These are phyloP conservation scores for Zygosaccharomyces bailii DNA, from an alignment of 805 yeast species.

Conservation along the genomic window DNA sequence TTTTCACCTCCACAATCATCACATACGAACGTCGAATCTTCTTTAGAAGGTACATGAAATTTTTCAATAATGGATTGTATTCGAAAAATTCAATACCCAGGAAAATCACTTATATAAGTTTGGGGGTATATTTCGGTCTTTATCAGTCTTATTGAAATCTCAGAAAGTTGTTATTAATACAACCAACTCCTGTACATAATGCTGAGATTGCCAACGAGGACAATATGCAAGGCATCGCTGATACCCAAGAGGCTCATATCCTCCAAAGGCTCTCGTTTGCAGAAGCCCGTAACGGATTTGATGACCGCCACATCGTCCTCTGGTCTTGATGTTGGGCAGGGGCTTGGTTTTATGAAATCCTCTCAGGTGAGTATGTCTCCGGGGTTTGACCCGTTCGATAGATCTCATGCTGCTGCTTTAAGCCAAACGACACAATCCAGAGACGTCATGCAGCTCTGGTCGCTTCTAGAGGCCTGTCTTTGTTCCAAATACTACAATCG, in stretches of 20 bases:
- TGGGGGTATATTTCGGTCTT: background rate
- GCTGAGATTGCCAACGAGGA: slow-evolving; percentile 17
- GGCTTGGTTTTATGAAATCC: slow-evolving; percentile 14
- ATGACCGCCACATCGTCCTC: slow-evolving; percentile 7
- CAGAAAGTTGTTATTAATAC: background rate
- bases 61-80: slow-evolving; percentile 1
- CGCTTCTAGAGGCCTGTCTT: slow-evolving; percentile 74
- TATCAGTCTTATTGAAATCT: background rate
- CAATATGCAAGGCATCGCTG: slow-evolving; percentile 12
- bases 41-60: slow-evolving; percentile 1
- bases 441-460: slow-evolving; percentile 66
- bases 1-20: background rate
- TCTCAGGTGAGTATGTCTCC: slow-evolving; percentile 19
- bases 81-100: background rate
- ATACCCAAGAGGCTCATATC: slow-evolving; percentile 18
- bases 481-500: slow-evolving; percentile 62
- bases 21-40: background rate
- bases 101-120: background rate
- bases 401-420: slow-evolving; percentile 22
- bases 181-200: slow-evolving; percentile 8
- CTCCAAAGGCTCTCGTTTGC: slow-evolving; percentile 17
- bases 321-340: slow-evolving; percentile 6
- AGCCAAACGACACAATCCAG: slow-evolving; percentile 36
- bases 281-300: slow-evolving; percentile 13
- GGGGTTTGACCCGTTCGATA: slow-evolving; percentile 30